These are phyloP conservation scores for Mycothermus thermophilus DNA, from an alignment of 495 filamentous ascomycete species.

Conservation along the genomic window DNA sequence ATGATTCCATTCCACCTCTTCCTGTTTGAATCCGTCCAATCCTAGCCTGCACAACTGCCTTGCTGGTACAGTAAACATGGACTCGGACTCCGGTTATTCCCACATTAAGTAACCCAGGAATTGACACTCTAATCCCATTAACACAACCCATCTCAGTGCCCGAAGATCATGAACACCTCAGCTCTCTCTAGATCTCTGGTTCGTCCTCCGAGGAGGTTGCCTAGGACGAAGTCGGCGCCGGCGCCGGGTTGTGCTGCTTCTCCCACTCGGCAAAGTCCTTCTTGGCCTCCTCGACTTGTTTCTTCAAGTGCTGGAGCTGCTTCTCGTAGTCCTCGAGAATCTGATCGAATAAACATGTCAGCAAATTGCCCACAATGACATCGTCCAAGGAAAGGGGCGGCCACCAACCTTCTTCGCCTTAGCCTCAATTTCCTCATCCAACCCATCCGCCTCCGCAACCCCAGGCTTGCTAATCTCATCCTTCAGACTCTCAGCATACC, in stretches of 20 bases:
- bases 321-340: conserved; percentile 81
- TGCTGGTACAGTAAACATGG: no score
- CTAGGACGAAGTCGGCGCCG: conserved; percentile 16
- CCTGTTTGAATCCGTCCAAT: no score
- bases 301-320: conserved; percentile 73
- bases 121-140: no score
- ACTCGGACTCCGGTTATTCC: no score
- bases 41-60: no score
- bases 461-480: conserved; percentile 60
- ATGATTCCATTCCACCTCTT: no score
- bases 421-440: conserved; percentile 67
- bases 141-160: no score
- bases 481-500: conserved; percentile 64
- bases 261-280: conserved; percentile 72
- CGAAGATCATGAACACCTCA: no score
- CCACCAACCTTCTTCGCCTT: conserved; percentile 78
- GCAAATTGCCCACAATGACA: conserved; percentile 5
- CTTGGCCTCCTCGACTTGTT: conserved; percentile 62
- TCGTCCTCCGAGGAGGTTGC: no score
- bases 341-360: conserved; percentile 34
- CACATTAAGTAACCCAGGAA: no score
- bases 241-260: conserved; percentile 33
- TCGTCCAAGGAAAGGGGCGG: no score
- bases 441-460: conserved; percentile 32
- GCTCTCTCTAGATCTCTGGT: no score